phyloP scores from a whole-genome alignment of 495 filamentous ascomycete genomes.

The Aspergillus cavernicola region DNA sequence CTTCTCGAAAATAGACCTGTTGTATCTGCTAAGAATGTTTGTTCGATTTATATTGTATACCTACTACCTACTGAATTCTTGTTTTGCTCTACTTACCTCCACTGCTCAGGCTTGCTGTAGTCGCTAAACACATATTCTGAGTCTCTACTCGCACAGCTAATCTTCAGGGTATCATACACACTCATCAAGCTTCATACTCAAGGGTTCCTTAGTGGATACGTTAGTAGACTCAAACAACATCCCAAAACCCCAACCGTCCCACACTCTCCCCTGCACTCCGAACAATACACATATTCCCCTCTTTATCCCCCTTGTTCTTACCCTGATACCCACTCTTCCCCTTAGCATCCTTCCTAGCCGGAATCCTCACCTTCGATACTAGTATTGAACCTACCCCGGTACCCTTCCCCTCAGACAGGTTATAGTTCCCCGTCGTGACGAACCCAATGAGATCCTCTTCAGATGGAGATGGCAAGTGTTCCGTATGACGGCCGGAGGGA shows the following conservation, averaged over 20 bases:
- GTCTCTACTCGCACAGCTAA: background rate
- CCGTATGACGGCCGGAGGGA: constrained; percentile 36
- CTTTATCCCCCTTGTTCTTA: constrained; percentile 23
- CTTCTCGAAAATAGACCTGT: constrained; percentile 11
- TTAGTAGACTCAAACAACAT: constrained; percentile 42
- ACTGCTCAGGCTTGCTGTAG: too few relatives aligned
- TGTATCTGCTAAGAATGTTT: background rate
- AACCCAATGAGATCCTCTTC: constrained; percentile 86
- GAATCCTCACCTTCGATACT: constrained; percentile 49
- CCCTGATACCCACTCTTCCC: constrained; percentile 20
- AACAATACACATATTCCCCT: constrained; percentile 67
- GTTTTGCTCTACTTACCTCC: background rate
- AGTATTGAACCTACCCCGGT: constrained; percentile 72
- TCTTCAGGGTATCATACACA: background rate
- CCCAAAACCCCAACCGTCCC: constrained; percentile 80
- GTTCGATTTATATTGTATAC: constrained; percentile 17
- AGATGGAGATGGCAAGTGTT: constrained; percentile 63
- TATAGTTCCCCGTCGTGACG: constrained; percentile 82
- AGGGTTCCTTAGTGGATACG: too few relatives aligned
- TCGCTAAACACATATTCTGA: too few relatives aligned
- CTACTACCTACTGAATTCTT: constrained; percentile 8
- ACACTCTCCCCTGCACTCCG: constrained; percentile 70
- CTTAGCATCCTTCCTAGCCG: background rate
- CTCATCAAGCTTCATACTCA: background rate
- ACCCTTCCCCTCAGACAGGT: constrained; percentile 70